Percentiles rank a stretch among this genome's conserved stretches.
phyloP scores from a whole-genome alignment of 1,284 basidiomycete species.

The Trichosporon ovoides region DNA sequence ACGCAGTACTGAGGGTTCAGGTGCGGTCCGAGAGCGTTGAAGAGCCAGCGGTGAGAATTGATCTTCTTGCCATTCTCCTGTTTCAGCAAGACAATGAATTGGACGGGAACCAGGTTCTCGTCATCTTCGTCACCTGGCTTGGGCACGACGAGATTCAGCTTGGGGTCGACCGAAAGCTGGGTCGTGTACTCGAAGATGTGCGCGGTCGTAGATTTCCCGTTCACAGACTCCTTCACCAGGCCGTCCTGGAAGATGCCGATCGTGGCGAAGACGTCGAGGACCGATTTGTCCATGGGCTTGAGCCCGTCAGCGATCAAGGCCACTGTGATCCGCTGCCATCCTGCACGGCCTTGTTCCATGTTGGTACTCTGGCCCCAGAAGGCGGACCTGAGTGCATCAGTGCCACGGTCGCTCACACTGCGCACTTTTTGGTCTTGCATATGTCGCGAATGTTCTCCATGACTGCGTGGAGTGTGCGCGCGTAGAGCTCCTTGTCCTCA shows the following conservation, averaged over 20 bases:
- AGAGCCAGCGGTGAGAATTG: conserved; percentile 86
- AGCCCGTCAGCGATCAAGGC: conserved; percentile 88
- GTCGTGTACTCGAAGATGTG: conserved; percentile 93
- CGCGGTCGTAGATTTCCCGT: conserved; percentile 86
- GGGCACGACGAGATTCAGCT: conserved; percentile 83
- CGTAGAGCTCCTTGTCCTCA: conserved; percentile 85
- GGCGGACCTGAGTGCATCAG: conserved; percentile 56
- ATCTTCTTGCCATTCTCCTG: conserved; percentile 98
- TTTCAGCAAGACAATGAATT: conserved; percentile 91
- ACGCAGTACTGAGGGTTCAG: conserved; percentile 85
- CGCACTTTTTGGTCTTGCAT: conserved; percentile 76
- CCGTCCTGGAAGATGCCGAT: conserved; percentile 89
- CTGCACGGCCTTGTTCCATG: conserved; percentile 79
- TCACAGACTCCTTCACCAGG: conserved; percentile 85
- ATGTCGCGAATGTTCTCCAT: conserved; percentile 99
- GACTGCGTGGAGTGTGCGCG: conserved; percentile 86
- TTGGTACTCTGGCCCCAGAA: conserved; percentile 69
- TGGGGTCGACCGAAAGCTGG: conserved; percentile 82
- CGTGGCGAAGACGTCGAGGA: conserved; percentile 79
- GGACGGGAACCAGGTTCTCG: conserved; percentile 78
- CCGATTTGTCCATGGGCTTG: conserved; percentile 92
- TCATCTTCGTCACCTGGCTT: conserved; percentile 72
- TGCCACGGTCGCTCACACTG: neutral
- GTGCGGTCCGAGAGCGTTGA: conserved; percentile 88
- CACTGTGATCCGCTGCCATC: conserved; percentile 90